These are phyloP conservation scores for Yarrowia osloensis DNA, from an alignment of 805 yeast genomes.

Conservation along the genomic window DNA sequence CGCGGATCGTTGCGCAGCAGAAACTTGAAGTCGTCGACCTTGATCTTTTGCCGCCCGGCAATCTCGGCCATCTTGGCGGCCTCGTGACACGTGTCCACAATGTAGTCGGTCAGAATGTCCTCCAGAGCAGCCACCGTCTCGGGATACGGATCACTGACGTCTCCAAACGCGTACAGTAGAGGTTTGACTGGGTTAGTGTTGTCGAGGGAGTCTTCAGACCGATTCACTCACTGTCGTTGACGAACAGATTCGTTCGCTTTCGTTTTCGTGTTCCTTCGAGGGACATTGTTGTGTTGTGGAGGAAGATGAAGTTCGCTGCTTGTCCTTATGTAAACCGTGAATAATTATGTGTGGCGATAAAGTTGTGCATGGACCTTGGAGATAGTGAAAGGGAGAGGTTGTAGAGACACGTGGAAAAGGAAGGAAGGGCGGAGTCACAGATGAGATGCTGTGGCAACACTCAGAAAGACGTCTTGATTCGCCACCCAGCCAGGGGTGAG, in stretches of 20 bases:
- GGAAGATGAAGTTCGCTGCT: no score
- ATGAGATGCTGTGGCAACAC: no score
- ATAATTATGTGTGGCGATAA: conserved; percentile 4
- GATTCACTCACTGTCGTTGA: conserved; percentile 46
- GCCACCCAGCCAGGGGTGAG: no score
- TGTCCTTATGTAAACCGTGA: no score
- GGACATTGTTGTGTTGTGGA: conserved; percentile 23
- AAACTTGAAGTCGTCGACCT: conserved; percentile 72
- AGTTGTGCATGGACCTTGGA: not conserved
- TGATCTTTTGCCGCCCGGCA: conserved; percentile 60
- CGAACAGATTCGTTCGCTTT: conserved; percentile 49
- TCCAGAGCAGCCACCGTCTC: conserved; percentile 68
- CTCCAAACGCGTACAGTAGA: conserved; percentile 71
- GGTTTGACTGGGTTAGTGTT: conserved; percentile 47
- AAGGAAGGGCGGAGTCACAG: no score
- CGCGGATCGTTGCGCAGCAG: conserved; percentile 65
- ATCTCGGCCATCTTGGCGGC: conserved; percentile 54
- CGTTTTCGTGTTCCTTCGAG: conserved; percentile 36
- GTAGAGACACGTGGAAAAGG: not conserved
- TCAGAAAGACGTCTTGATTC: no score
- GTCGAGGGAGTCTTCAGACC: no score
- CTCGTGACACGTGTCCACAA: conserved; percentile 62
- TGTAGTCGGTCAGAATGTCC: conserved; percentile 64
- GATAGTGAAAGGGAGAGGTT: not conserved
- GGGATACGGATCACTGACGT: conserved; percentile 63